Evolutionary conservation across 2,329 filamentous ascomycete species (phyloP).

Genomic region (Myrmaecium sp.): DNA sequence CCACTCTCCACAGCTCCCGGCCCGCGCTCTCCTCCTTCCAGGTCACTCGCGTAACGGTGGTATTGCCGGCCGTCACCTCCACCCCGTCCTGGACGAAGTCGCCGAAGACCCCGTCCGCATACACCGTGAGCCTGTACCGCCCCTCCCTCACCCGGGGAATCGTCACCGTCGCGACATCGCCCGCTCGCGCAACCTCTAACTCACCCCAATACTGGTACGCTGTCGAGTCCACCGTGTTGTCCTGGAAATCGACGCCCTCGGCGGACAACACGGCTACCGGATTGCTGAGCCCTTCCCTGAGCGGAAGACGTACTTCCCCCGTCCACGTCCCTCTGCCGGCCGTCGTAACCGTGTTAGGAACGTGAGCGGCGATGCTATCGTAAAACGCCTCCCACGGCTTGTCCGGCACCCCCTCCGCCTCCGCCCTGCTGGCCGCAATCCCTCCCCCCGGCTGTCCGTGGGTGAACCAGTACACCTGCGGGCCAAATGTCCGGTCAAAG

Average conservation of each 20-base stretch:
- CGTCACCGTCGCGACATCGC: conserved; percentile 22
- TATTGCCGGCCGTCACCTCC: conserved; percentile 25
- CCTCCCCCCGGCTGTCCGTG: conserved; percentile 30
- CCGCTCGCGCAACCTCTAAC: conserved; percentile 12
- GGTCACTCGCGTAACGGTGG: conserved; percentile 20
- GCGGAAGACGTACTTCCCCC: conserved; percentile 34
- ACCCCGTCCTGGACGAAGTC: conserved; percentile 38
- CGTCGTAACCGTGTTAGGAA: conserved; percentile 41
- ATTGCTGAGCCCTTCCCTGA: conserved; percentile 25
- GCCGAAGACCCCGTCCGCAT: conserved; percentile 45
- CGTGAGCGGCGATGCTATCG: conserved; percentile 41
- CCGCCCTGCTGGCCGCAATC: conserved; percentile 32
- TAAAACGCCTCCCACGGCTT: conserved; percentile 45
- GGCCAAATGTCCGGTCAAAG: conserved; percentile 49
- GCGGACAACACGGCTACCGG: conserved; percentile 39
- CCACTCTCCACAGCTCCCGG: conserved; percentile 44
- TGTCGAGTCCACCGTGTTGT: conserved; percentile 37
- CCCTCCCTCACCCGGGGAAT: conserved; percentile 40
- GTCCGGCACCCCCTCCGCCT: conserved; percentile 35
- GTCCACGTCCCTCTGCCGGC: conserved; percentile 33
- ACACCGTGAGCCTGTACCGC: conserved; percentile 45
- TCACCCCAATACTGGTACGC: conserved; percentile 45
- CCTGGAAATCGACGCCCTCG: conserved; percentile 38
- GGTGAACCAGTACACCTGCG: conserved; percentile 48
- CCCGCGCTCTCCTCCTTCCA: conserved; percentile 41